Evolutionary conservation across 2,329 filamentous ascomycete species (phyloP).

Genomic region (Alternaria infectoria): DNA sequence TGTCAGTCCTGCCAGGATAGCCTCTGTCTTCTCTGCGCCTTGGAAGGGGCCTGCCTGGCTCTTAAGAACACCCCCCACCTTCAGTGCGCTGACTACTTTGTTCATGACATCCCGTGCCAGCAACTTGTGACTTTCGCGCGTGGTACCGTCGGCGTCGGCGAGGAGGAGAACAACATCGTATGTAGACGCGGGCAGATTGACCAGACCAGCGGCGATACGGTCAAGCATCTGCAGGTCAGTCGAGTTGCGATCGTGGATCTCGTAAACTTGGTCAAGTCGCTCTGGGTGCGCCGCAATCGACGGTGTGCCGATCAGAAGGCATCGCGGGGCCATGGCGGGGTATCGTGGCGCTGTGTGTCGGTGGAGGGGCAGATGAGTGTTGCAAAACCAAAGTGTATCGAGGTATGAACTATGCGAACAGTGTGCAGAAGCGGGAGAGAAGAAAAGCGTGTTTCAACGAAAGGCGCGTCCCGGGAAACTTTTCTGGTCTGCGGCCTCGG

Average conservation of each 20-base stretch:
- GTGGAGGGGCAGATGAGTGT: conserved; percentile 2
- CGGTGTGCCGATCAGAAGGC: conserved; percentile 86
- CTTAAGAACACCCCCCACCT: conserved; percentile 69
- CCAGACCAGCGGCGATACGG: conserved; percentile 81
- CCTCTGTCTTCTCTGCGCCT: conserved; percentile 70
- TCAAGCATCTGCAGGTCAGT: conserved; percentile 99
- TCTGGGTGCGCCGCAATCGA: conserved; percentile 87
- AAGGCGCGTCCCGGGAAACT: conserved; percentile 26
- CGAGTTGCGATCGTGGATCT: conserved; percentile 72
- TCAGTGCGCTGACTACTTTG: conserved; percentile 73
- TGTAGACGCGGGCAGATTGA: conserved; percentile 73
- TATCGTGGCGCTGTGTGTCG: conserved; percentile 2
- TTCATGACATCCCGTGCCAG: conserved; percentile 72
- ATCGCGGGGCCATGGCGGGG: conserved; percentile 58
- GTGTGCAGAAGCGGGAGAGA: background rate
- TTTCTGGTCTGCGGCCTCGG: conserved; percentile 37
- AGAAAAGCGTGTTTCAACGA: background rate
- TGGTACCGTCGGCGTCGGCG: conserved; percentile 73
- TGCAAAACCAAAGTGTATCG: background rate
- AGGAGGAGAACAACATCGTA: conserved; percentile 89
- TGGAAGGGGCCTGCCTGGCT: conserved; percentile 70
- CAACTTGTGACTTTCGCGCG: conserved; percentile 66
- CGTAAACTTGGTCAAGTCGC: conserved; percentile 73
- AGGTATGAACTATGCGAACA: background rate
- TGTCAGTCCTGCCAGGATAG: conserved; percentile 81